Conservation (phyloP, 331 rosid genomes). For the Malus hybrid region DNA sequence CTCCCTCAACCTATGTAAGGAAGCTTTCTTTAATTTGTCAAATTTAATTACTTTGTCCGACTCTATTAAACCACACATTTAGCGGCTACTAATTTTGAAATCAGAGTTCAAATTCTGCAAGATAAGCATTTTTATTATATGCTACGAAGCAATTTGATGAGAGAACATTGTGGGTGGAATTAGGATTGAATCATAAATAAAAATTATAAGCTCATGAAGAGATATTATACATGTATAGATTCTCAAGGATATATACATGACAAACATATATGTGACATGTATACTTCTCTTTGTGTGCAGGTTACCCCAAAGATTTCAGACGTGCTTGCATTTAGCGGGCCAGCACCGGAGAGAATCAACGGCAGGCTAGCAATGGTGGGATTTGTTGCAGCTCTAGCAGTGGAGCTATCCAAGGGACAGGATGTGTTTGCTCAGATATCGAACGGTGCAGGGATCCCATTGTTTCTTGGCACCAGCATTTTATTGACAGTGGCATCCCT, state of each 20-base stretch:
- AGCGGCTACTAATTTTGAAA: no score
- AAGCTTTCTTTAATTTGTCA: neutral
- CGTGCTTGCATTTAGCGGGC: constrained; percentile 69
- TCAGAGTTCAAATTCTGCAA: neutral
- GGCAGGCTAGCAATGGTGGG: constrained; percentile 90
- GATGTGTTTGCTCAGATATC: constrained; percentile 55
- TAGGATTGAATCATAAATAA: no score
- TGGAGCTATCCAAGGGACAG: constrained; percentile 57
- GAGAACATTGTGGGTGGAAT: no score
- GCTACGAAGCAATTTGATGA: neutral
- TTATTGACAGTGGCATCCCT: constrained; percentile 59
- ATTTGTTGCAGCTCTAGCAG: constrained; percentile 63
- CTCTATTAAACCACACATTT: neutral
- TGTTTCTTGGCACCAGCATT: constrained; percentile 55
- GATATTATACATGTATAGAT: no score
- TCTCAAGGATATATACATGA: neutral
- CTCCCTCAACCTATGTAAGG: neutral
- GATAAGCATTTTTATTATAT: no score
- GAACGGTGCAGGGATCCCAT: constrained; percentile 45
- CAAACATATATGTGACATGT: neutral
- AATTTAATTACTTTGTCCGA: no score
- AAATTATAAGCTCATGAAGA: neutral
- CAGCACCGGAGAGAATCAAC: constrained; percentile 88
- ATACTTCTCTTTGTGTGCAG: constrained; percentile 2
- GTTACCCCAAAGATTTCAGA: constrained; percentile 50